Evolutionary conservation across 2,329 filamentous ascomycete species (phyloP).

Genomic region (Phyllosticta citrichinensis): DNA sequence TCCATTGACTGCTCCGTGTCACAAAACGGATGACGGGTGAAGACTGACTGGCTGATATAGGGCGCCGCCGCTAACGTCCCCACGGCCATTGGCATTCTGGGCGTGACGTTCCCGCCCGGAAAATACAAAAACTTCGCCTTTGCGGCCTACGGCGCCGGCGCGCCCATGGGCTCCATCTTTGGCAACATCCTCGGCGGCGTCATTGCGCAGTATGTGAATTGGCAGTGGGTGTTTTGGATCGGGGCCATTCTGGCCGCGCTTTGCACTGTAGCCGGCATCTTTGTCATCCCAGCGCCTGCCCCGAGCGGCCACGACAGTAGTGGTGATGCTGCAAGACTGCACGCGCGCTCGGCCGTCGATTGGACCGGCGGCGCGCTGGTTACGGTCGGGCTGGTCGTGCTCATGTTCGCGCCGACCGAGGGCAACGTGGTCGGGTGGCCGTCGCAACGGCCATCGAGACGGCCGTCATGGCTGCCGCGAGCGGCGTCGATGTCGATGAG

Average conservation of each 20-base stretch:
- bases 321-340: conserved; percentile 6
- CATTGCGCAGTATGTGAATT: conserved; percentile 49
- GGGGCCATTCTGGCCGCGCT: conserved; percentile 47
- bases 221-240: conserved; percentile 59
- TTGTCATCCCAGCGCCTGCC: conserved; percentile 46
- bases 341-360: conserved; percentile 44
- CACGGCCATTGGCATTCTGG: conserved; percentile 57
- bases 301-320: conserved; percentile 13
- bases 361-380: conserved; percentile 54
- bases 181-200: conserved; percentile 55
- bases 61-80: conserved; percentile 58
- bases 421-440: conserved; percentile 58
- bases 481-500: conserved; percentile 21
- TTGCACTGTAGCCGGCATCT: conserved; percentile 44
- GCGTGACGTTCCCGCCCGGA: conserved; percentile 53
- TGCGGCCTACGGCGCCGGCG: conserved; percentile 51
- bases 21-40: too few relatives aligned
- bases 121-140: conserved; percentile 61
- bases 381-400: conserved; percentile 47
- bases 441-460: conserved; percentile 53
- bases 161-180: conserved; percentile 51
- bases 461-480: conserved; percentile 44
- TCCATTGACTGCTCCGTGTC: too few relatives aligned
- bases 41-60: conserved; percentile 17
- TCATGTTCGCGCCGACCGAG: conserved; percentile 55